A percentile compares a stretch with the other conserved stretches of the same genome.
Evolutionary conservation across 1,284 basidiomycete genomes (phyloP).

Genomic region (Moesziomyces parantarcticus): DNA sequence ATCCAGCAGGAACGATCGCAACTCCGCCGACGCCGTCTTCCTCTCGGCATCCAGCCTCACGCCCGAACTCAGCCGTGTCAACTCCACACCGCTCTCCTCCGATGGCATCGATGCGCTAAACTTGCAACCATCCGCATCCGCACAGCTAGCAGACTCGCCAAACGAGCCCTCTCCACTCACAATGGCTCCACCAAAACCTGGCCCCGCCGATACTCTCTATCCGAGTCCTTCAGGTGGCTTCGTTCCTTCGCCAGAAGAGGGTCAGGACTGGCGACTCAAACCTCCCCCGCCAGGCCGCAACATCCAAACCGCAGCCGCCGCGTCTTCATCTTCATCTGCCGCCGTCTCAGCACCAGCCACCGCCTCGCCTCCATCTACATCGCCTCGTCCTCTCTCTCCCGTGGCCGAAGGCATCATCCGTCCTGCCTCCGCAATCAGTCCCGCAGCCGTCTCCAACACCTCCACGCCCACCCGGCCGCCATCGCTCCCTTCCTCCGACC

Average conservation of each 20-base stretch:
- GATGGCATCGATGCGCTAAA: constrained; percentile 25
- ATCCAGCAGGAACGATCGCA: constrained; percentile 29
- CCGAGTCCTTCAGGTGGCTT: constrained; percentile 54
- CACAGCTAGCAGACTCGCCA: constrained; percentile 10
- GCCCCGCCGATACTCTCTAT: constrained; percentile 51
- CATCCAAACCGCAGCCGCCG: not conserved
- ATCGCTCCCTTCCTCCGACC: constrained; percentile 32
- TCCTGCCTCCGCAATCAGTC: constrained; percentile 10
- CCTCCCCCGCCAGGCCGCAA: constrained; percentile 45
- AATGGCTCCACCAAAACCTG: constrained; percentile 47
- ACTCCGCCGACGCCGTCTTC: constrained; percentile 42
- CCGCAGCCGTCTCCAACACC: constrained; percentile 10
- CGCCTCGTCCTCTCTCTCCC: constrained; percentile 11
- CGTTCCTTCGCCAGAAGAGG: constrained; percentile 53
- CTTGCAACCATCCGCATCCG: constrained; percentile 14
- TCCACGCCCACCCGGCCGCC: constrained; percentile 39
- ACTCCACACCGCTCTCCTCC: constrained; percentile 37
- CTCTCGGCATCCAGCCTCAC: constrained; percentile 28
- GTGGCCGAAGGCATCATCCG: constrained; percentile 13
- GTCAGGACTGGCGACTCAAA: constrained; percentile 54
- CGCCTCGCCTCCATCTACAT: constrained; percentile 3
- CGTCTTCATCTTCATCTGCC: constrained; percentile 1
- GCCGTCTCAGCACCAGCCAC: constrained; percentile 2
- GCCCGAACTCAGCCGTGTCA: constrained; percentile 43
- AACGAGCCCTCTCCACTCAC: constrained; percentile 29